These are phyloP conservation scores for Diaporthe longicolla DNA, from an alignment of 2,329 filamentous ascomycete species.

Conservation along the genomic window DNA sequence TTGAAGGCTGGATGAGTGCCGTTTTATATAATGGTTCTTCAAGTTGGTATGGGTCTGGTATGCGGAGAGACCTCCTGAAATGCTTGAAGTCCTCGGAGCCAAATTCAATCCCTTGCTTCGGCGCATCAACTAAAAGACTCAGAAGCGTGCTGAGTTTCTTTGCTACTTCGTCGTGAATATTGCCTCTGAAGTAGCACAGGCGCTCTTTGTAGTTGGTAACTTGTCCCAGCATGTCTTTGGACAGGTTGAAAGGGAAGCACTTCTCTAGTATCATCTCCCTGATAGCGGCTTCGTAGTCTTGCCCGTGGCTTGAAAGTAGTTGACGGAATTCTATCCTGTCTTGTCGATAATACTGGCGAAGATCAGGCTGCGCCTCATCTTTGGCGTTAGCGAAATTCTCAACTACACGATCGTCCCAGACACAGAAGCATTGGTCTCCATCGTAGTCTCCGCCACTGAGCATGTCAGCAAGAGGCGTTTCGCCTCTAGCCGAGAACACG, in stretches of 20 bases:
- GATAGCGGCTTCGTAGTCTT: conserved; percentile 48
- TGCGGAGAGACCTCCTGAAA: conserved; percentile 51
- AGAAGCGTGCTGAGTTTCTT: conserved; percentile 66
- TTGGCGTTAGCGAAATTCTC: conserved; percentile 75
- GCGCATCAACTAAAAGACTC: conserved; percentile 69
- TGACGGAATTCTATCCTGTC: conserved; percentile 62
- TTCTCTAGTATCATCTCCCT: conserved; percentile 62
- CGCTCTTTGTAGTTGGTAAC: conserved; percentile 76
- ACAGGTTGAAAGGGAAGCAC: conserved; percentile 71
- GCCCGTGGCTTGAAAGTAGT: conserved; percentile 50
- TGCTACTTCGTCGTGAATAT: conserved; percentile 61
- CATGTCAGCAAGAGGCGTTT: conserved; percentile 75
- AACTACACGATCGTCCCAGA: conserved; percentile 78
- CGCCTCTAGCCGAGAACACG: conserved; percentile 78
- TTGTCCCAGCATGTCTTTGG: conserved; percentile 70
- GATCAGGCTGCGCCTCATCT: conserved; percentile 59
- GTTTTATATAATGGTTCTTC: conserved; percentile 62
- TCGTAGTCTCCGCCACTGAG: conserved; percentile 87
- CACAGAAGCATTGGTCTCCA: conserved; percentile 83
- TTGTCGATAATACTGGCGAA: conserved; percentile 65
- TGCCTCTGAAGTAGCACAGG: conserved; percentile 71
- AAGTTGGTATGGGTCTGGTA: conserved; percentile 42
- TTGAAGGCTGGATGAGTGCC: conserved; percentile 48
- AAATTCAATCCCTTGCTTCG: conserved; percentile 69
- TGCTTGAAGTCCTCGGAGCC: conserved; percentile 56